phyloP scores from a whole-genome alignment of 768 basidiomycete genomes.

The Cyclocybe aegerita region DNA sequence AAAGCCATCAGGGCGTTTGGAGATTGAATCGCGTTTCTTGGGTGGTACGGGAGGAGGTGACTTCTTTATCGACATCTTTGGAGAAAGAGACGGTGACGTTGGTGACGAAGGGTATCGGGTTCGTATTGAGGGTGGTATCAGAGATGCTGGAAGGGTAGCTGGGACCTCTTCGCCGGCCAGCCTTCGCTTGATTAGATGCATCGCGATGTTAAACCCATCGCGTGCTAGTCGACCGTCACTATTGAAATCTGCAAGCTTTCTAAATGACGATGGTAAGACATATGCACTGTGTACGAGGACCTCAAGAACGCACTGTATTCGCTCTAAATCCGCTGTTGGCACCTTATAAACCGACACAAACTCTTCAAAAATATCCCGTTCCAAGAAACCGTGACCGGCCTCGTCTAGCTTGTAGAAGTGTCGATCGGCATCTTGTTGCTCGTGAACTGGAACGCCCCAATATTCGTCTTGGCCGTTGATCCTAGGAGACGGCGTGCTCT shows the following conservation, averaged over 20 bases:
- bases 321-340: constrained; percentile 30
- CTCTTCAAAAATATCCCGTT: constrained; percentile 29
- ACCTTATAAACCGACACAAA: constrained; percentile 33
- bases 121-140: constrained; percentile 21
- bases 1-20: background rate
- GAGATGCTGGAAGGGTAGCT: constrained; percentile 25
- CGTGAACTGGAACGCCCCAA: constrained; percentile 28
- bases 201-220: constrained; percentile 37
- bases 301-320: constrained; percentile 31
- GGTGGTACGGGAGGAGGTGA: too few relatives aligned
- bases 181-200: constrained; percentile 33
- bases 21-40: too few relatives aligned
- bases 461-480: background rate
- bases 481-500: constrained; percentile 2
- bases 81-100: background rate
- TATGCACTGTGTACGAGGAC: too few relatives aligned
- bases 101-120: background rate
- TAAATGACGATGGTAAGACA: constrained; percentile 1
- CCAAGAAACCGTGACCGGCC: constrained; percentile 27
- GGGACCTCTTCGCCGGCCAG: constrained; percentile 33
- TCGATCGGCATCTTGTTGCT: constrained; percentile 27
- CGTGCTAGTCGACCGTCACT: constrained; percentile 31
- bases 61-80: background rate
- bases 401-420: constrained; percentile 32
- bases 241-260: constrained; percentile 34